Evolutionary conservation across 2,329 filamentous ascomycete species (phyloP).

Genomic region (Venturia carpophila): DNA sequence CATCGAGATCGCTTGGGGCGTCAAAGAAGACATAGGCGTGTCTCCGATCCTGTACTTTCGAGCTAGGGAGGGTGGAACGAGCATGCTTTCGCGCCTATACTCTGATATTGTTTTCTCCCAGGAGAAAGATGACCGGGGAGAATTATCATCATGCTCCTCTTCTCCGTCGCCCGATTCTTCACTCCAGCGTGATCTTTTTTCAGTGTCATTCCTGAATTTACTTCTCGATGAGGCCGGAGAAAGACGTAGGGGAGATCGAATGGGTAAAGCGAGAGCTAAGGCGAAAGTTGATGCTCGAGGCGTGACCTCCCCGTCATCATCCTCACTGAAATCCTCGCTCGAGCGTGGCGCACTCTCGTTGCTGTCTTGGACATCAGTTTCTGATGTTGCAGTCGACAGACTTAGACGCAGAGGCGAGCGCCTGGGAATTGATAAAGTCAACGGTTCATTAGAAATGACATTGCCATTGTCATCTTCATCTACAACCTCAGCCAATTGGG

Average conservation of each 20-base stretch:
- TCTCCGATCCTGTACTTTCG: slow-evolving; percentile 10
- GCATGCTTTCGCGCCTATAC: not conserved
- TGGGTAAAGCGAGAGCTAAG: not conserved
- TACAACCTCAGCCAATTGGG: not conserved
- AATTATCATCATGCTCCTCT: not conserved
- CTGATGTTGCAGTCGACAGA: not conserved
- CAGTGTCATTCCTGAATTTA: not conserved
- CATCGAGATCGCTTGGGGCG: not conserved
- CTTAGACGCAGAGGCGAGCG: not conserved
- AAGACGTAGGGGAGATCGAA: not conserved
- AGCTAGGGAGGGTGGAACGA: not conserved
- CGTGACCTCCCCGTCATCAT: not conserved
- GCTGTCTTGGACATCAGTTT: not conserved
- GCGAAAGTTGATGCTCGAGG: not conserved
- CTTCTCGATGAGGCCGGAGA: not conserved
- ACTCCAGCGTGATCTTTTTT: not conserved
- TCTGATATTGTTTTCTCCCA: not conserved
- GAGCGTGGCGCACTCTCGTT: not conserved
- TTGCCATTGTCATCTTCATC: not conserved
- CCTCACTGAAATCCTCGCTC: not conserved
- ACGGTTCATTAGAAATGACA: not conserved
- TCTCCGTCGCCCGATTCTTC: not conserved
- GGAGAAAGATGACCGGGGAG: not conserved
- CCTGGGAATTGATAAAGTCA: not conserved
- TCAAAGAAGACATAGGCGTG: slow-evolving; percentile 11